These are phyloP conservation scores for Colletotrichum tanaceti DNA, from an alignment of 2,329 filamentous ascomycete species.

Conservation along the genomic window DNA sequence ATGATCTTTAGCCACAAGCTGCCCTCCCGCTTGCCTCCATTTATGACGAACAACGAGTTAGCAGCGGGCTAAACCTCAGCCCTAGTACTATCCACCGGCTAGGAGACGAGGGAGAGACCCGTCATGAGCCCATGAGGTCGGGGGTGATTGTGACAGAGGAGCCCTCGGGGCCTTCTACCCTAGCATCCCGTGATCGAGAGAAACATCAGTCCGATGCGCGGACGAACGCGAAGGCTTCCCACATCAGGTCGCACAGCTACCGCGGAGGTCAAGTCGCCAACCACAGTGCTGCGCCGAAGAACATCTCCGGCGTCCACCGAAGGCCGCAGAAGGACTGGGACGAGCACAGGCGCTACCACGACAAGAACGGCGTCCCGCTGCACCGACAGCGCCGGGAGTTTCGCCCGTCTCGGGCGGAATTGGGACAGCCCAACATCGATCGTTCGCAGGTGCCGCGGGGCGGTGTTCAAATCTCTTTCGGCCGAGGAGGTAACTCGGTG, in stretches of 20 bases:
- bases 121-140: not conserved
- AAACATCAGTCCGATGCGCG: not conserved
- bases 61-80: too few species aligned
- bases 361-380: not conserved
- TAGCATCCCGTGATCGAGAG: not conserved
- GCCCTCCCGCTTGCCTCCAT: not conserved
- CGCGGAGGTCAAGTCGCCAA: too few species aligned
- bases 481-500: too few species aligned
- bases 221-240: not conserved
- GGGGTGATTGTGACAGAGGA: not conserved
- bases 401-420: not conserved
- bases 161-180: not conserved
- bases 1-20: not conserved
- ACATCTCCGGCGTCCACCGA: not conserved
- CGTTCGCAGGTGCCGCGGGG: too few species aligned
- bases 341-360: not conserved
- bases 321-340: not conserved
- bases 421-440: too few species aligned
- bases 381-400: not conserved
- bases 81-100: not conserved
- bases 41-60: too few species aligned
- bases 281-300: not conserved
- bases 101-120: not conserved
- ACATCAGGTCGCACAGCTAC: not conserved
- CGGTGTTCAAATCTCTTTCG: too few species aligned